A percentile compares a stretch with the other conserved stretches of the same genome.
Evolutionary conservation across 2,329 filamentous ascomycete genomes (phyloP).

Genomic region (Pestalotiopsis sp.): DNA sequence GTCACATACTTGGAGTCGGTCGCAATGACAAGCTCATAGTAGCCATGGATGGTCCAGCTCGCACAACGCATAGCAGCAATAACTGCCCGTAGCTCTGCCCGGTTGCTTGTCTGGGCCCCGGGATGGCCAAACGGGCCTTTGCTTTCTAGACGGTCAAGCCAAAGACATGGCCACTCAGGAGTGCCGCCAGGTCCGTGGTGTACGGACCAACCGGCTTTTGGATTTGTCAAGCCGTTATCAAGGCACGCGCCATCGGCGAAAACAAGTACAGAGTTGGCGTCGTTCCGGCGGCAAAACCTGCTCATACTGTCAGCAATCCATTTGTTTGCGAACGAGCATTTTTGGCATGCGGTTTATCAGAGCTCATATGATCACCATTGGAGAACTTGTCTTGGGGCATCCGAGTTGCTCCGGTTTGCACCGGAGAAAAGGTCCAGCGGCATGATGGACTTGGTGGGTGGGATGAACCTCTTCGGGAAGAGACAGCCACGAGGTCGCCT

Average conservation of each 20-base stretch:
- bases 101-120: constrained; percentile 47
- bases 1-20: constrained; percentile 56
- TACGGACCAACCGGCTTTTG: constrained; percentile 44
- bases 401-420: too few species aligned
- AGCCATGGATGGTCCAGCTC: too few species aligned
- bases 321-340: too few species aligned
- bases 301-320: too few species aligned
- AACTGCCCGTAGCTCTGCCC: constrained; percentile 58
- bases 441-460: constrained; percentile 21
- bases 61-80: constrained; percentile 44
- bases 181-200: constrained; percentile 23
- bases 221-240: constrained; percentile 39
- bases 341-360: too few species aligned
- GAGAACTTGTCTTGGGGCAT: too few species aligned
- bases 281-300: constrained; percentile 20
- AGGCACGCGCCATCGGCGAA: constrained; percentile 49
- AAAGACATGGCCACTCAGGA: constrained; percentile 14
- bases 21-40: constrained; percentile 46
- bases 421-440: constrained; percentile 30
- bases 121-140: constrained; percentile 42
- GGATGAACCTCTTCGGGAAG: constrained; percentile 35
- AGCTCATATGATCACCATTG: too few species aligned
- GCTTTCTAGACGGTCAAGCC: constrained; percentile 41
- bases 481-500: constrained; percentile 31
- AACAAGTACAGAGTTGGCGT: constrained; percentile 38